Base-by-base conservation (phyloP, 805 yeast genomes). In the Ogataea corticis region DNA sequence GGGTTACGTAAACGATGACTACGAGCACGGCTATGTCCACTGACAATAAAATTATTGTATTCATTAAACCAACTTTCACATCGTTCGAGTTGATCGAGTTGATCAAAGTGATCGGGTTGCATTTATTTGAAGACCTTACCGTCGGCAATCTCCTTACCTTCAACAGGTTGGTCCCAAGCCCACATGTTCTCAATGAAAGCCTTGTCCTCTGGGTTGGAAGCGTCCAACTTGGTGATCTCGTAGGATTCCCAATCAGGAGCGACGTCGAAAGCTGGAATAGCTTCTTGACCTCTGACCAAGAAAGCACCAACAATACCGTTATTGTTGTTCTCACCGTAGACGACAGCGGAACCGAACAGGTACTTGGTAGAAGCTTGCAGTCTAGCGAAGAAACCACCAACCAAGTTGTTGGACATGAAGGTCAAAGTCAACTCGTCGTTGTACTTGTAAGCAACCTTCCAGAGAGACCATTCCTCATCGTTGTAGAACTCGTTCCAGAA, bases 221-320 rank as follows among this genome's bases (percentile, higher is more conserved):
- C 79, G 68, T 92, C 97, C 65, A 92, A 77, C 77, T 87, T 83
- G 67, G 81, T 73, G 86, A 80, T 89, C 49, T 68, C 66, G 77
- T 88, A 92, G 40, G 97, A 88, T 76, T 92, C 98, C 96, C 96
- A 90, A 76, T 94, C 99, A 71, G 99, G 97, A 66, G 98, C 99
- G 70, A 94, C 98, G 56, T 92, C 87, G 66, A 92, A 89, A 54
- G 97, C 99, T 70, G 97, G 96, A 46, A 61, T 79, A 67, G 61
- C 73, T 52, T 92, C 96, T 73, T 92, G 88, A 63, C 99, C 99
- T 77, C 98, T 90, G 66, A 92, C 84, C 66, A 94, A 73, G 80
- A 92, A 85, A 67, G 85, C 96, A 78, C 96, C 97, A 61, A 87
- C 76, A 68, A 92, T 91, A 78, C 97, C 98, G 76, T 92, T 92